Evolutionary conservation across 495 filamentous ascomycete genomes (phyloP).

Genomic region (Penicillium robsamsonii): DNA sequence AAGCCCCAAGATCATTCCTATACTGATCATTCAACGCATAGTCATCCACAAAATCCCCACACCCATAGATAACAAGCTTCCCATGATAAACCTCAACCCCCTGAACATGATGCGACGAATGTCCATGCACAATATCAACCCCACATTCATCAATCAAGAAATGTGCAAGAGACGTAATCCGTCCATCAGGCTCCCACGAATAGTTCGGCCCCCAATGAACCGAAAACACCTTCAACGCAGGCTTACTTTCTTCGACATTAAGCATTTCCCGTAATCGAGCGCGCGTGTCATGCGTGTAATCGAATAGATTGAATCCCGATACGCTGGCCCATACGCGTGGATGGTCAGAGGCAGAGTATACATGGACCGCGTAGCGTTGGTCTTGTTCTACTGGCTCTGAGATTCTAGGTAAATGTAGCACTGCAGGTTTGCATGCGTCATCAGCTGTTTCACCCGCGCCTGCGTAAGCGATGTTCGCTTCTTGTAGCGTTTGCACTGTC

Average conservation of each 20-base stretch:
- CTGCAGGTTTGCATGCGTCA: conserved; percentile 31
- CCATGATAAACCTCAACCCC: conserved; percentile 40
- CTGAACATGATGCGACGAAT: conserved; percentile 46
- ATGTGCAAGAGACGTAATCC: conserved; percentile 35
- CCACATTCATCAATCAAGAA: conserved; percentile 46
- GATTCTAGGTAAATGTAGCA: conserved; percentile 15
- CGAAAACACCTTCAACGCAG: conserved; percentile 39
- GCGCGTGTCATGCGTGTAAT: conserved; percentile 29
- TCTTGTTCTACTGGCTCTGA: neutral
- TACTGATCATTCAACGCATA: conserved; percentile 34
- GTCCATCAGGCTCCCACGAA: conserved; percentile 28
- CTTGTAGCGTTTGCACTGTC: conserved; percentile 29
- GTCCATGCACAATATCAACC: conserved; percentile 45
- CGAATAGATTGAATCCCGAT: conserved; percentile 32
- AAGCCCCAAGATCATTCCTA: conserved; percentile 41
- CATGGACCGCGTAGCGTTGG: conserved; percentile 14
- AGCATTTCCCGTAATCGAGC: conserved; percentile 23
- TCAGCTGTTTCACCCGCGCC: conserved; percentile 31
- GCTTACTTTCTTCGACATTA: neutral
- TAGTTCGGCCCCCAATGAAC: conserved; percentile 48
- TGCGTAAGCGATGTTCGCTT: conserved; percentile 22
- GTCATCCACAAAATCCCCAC: conserved; percentile 48
- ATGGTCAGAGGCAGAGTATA: conserved; percentile 33
- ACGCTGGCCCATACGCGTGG: conserved; percentile 22
- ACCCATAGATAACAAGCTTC: conserved; percentile 42